These are phyloP conservation scores for Cutaneotrichosporon spelunceum DNA, from an alignment of 1,284 basidiomycete genomes.

Conservation along the genomic window DNA sequence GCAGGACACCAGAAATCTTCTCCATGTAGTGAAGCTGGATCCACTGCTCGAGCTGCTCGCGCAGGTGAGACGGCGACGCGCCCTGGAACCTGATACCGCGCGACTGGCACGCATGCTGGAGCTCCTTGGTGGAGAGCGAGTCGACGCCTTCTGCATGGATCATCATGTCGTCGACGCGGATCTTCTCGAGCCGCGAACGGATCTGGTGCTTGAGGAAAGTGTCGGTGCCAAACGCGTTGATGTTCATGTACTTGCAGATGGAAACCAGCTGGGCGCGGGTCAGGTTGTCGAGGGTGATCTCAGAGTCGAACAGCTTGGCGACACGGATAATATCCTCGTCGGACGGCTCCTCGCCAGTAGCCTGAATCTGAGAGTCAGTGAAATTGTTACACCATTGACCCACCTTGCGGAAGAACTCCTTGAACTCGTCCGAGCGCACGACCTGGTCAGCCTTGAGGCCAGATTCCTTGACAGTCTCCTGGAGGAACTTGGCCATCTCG, in stretches of 20 bases:
- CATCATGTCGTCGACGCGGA: constrained; percentile 85
- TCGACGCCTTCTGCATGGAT: constrained; percentile 88
- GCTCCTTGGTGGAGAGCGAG: constrained; percentile 80
- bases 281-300: constrained; percentile 95
- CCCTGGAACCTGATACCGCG: constrained; percentile 88
- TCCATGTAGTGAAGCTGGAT: constrained; percentile 83
- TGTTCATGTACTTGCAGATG: constrained; percentile 95
- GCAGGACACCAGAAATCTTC: constrained; percentile 85
- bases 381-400: neutral
- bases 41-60: constrained; percentile 90
- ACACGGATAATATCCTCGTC: constrained; percentile 86
- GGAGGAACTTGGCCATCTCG: constrained; percentile 99
- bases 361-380: constrained; percentile 58
- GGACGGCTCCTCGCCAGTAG: constrained; percentile 90
- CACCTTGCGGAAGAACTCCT: constrained; percentile 98
- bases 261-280: constrained; percentile 95
- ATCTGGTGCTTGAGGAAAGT: constrained; percentile 96
- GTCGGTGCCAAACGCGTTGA: constrained; percentile 98
- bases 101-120: constrained; percentile 89
- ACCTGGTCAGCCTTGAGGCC: constrained; percentile 89
- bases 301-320: constrained; percentile 94
- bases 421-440: constrained; percentile 91
- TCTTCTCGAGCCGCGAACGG: constrained; percentile 74
- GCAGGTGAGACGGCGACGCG: constrained; percentile 74
- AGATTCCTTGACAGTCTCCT: constrained; percentile 86